Base-by-base conservation (phyloP, 2,329 filamentous ascomycete species). In the Talaromyces islandicus region DNA sequence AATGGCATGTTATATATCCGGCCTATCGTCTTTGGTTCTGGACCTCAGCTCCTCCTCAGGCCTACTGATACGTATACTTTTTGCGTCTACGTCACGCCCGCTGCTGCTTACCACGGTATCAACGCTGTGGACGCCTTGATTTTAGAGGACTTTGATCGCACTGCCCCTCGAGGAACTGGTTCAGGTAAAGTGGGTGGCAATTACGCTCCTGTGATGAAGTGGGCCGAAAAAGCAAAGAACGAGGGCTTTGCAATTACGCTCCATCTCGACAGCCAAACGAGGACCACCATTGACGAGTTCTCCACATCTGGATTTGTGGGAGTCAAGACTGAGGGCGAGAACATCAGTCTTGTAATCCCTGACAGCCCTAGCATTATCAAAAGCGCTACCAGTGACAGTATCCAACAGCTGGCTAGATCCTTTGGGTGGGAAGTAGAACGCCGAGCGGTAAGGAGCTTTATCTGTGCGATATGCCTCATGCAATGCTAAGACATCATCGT, bases 131-230 rank as follows among this genome's bases (percentile, higher is more conserved):
- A 89, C 69, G 91, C 89, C 1, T 78, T 97, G 57, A 89, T 97
- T 61, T 81, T 97, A 4, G 92, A 97, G 69, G 88, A 94, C 27
- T 97, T 97, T 71, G 93, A 97, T 75, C 89, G 93, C 29, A 85
- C 92, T 0, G 93, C 93, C 19, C 93, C 93, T 1, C 85, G 91
- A 68, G 93, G 93, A 0, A 95, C 90, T 0, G 93, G 93, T 0
- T 87, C 85, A 64, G 93, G 91, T n/a, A 97, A 97, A 78, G 83
- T 97, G 2, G 93, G 93, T 27, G 93, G 93, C 12, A 97, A 97
- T 78, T 97, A 97, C 72, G 93, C 92, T 12, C 93, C 93, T 2
- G 93, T 54, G 17, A 32, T 35, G 52, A 54, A 54, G 32, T 97
- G 6, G 77, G 97, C 69, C 82, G 89, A 60, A 91, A 91, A 82